Conservation (phyloP, 768 basidiomycete genomes). For the Serendipita sp. region DNA sequence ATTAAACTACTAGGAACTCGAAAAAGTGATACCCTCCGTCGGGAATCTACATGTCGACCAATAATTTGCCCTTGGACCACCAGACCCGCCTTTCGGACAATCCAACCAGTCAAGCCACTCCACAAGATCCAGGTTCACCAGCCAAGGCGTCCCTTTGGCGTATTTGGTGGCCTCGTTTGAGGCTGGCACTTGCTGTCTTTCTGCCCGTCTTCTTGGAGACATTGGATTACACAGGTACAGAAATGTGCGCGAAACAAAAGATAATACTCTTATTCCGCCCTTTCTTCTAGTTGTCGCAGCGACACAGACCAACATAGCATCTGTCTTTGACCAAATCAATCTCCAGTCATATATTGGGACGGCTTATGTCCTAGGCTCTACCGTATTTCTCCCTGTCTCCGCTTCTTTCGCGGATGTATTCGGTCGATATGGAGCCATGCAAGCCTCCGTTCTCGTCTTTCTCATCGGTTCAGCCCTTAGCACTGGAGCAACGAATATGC, state of each 20-base stretch:
- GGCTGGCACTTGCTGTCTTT: slow-evolving; percentile 17
- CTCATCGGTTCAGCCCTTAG: slow-evolving; percentile 30
- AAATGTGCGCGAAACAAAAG: background rate
- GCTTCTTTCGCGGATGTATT: slow-evolving; percentile 34
- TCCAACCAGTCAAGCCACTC: too few relatives aligned
- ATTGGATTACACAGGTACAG: slow-evolving; percentile 20
- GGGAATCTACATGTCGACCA: too few relatives aligned
- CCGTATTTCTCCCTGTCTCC: slow-evolving; percentile 37
- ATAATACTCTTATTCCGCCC: background rate
- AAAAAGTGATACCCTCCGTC: too few relatives aligned
- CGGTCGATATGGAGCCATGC: slow-evolving; percentile 33
- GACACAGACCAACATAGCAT: slow-evolving; percentile 34
- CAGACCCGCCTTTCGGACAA: too few relatives aligned
- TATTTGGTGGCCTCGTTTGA: background rate
- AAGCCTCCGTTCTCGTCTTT: slow-evolving; percentile 29
- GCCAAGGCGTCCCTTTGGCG: background rate
- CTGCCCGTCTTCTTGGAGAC: slow-evolving; percentile 30
- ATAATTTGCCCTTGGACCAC: too few relatives aligned
- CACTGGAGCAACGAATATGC: slow-evolving; percentile 31
- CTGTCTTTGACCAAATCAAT: slow-evolving; percentile 20
- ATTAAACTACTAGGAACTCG: too few relatives aligned
- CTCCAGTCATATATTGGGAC: slow-evolving; percentile 32
- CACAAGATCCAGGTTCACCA: background rate
- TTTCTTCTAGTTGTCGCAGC: slow-evolving; percentile 29
- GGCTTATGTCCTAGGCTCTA: slow-evolving; percentile 32